Evolutionary conservation across 2,329 filamentous ascomycete species (phyloP), one percentile per base, ranked within the genome.

Genomic region (Diaporthe capsici): DNA sequence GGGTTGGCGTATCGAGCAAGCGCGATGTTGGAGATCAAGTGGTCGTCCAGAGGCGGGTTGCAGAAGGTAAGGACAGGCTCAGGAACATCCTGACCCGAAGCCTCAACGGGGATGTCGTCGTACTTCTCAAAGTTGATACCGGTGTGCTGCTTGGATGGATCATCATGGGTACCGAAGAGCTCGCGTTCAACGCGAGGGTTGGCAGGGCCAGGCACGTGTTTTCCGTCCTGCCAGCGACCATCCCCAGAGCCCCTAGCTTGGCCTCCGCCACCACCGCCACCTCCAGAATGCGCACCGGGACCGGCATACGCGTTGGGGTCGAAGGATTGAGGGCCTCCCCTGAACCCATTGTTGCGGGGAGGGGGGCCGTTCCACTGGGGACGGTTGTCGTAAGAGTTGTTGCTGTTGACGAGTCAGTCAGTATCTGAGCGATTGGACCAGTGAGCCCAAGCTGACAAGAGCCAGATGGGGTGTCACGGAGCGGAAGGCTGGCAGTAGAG

Each of bases 71-170:
- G 93, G 80, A 98, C 95, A 55, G 96, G 94, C 83, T 98, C 97
- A 61, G 97, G 97, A 72, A 98, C 95, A 83, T 98, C 92, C 72
- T 95, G 93, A 77, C 97, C 97, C 76, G 96, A 98, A 78, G 97
- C 97, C 87, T 98, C 97, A 79, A 99, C 97, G 73, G 97, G 97
- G 80, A 99, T 99, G 86, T 99, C 97, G 83, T 99, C 97, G 87
- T 99, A 99, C 90, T 99, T 99, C 89, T 98, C 94, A 84, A 99
- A 99, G 91, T 99, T 99, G 94, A 99, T 98, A 86, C 97, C 97
- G 47, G 95, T 98, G 82, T 97, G 94, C 85, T 98, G 94, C 90
- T 98, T 98, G 80, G 94, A 92, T 78, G 96, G 95, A 83, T 98
- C 97, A 85, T 98, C 96, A 81, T 93, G 88, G 70, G 94, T 89